A percentile compares a stretch with the other conserved stretches of the same genome.
Conservation (phyloP, 129 eudicot genomes). For the Flaveria robusta region DNA sequence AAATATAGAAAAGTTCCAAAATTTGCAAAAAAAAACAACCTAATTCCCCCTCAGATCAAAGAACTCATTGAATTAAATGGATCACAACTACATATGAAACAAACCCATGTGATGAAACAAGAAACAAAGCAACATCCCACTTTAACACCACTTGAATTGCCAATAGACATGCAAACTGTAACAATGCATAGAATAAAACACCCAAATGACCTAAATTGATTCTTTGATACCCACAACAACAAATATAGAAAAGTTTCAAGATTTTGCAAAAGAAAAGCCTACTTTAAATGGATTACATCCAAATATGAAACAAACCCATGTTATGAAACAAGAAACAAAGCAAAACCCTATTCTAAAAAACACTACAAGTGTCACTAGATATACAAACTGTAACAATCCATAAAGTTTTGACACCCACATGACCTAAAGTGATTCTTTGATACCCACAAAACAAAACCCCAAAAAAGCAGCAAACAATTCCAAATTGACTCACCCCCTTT, state of each 20-base stretch:
- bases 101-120: conserved; percentile 38
- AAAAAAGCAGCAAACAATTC: neutral
- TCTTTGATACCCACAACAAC: conserved; percentile 7
- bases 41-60: conserved; percentile 15
- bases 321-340: conserved; percentile 30
- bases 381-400: conserved; percentile 13
- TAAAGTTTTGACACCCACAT: neutral
- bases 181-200: neutral
- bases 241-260: conserved; percentile 5
- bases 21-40: conserved; percentile 12
- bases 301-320: conserved; percentile 32
- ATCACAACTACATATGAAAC: conserved; percentile 21
- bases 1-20: conserved; percentile 14
- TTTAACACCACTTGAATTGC: conserved; percentile 6
- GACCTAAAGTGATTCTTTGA: conserved; percentile 17
- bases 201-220: neutral
- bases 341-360: neutral
- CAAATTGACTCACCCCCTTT: conserved; percentile 8
- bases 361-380: neutral
- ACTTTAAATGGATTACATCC: conserved; percentile 22
- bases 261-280: conserved; percentile 20
- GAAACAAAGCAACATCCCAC: conserved; percentile 24
- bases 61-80: conserved; percentile 7
- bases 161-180: conserved; percentile 8
- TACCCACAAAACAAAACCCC: conserved; percentile 29